Conservation (phyloP, 352 stramenopile species). For the Globisporangium spinosum region DNA sequence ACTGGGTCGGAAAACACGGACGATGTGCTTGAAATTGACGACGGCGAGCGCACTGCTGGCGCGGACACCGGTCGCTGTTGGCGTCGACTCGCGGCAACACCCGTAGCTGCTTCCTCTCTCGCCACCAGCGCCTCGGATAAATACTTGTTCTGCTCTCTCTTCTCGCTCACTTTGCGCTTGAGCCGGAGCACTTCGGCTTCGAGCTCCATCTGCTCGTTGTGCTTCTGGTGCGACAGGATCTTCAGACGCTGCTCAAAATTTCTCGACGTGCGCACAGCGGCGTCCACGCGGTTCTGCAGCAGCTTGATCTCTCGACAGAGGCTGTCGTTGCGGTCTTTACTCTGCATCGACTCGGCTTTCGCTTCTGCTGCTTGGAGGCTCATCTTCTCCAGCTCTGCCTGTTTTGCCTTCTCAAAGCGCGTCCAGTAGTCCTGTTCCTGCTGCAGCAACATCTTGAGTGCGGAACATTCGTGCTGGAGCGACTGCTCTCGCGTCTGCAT, state of each 20-base stretch:
- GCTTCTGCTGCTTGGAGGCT: constrained; percentile 29
- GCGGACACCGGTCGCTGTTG: background rate
- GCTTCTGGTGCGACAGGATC: constrained; percentile 40
- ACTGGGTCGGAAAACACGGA: constrained; percentile 12
- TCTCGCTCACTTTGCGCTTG: constrained; percentile 47
- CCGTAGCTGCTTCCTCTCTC: constrained; percentile 12
- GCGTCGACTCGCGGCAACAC: background rate
- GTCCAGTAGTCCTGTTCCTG: constrained; percentile 54
- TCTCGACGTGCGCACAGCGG: constrained; percentile 37
- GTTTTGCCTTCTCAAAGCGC: constrained; percentile 21
- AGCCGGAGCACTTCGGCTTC: constrained; percentile 37
- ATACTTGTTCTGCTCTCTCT: constrained; percentile 52
- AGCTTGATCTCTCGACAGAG: constrained; percentile 39
- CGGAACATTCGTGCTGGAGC: constrained; percentile 27
- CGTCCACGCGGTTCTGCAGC: constrained; percentile 47
- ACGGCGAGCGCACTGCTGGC: background rate
- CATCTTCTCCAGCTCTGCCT: constrained; percentile 31
- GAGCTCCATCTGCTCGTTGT: constrained; percentile 30
- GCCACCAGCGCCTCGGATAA: constrained; percentile 49
- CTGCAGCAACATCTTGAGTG: constrained; percentile 37
- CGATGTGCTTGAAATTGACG: constrained; percentile 13
- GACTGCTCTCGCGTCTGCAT: constrained; percentile 25
- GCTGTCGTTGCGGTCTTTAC: constrained; percentile 31
- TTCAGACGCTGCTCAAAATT: constrained; percentile 54
- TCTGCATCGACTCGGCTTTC: constrained; percentile 26